Evolutionary conservation across 2,329 filamentous ascomycete species (phyloP), one percentile per base, ranked within the genome.

Genomic region (Neonectria punicea): DNA sequence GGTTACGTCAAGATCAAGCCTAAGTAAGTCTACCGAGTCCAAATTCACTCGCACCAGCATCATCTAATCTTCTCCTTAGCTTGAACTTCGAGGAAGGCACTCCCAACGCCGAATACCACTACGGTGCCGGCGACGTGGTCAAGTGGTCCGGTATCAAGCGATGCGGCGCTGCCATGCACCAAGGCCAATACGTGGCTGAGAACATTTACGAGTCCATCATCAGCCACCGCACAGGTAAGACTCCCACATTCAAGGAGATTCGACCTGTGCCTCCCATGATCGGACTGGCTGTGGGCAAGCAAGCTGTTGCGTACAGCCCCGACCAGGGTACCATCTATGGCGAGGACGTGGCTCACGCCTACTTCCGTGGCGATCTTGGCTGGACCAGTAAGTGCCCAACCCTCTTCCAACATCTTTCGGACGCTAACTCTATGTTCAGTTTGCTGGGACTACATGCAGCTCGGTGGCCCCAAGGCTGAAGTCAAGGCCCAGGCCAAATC

Each of bases 81-180:
- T 80, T 92, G 7, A 81, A 84, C 69, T 89, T 92, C 76, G 77
- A 83, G 1, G 71, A 79, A 2, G 80, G 79, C 0, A 81, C 87
- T 0, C 83, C 89, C 5, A 90, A 93, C 67, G 78, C 86, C 13
- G 79, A 81, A 0, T 78, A 79, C 30, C 92, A 94, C 76, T 92
- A 90, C 72, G 91, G 89, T 13, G 83, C 88, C 25, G 92, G 92
- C 16, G 92, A 95, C 74, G 81, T 92, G 16, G 86, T 86, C 34
- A 81, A 83, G 53, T 94, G 92, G 92, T 86, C 90, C 0, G 92
- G 92, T 47, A 93, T 95, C 80, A 94, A 93, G 82, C 90, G 92
- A 49, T 93, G 90, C 72, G 92, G 92, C 25, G 87, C 84, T 16
- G 92, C 92, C 36, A 92, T 94, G 86, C 87, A 92, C 74, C 89